Base-by-base conservation (phyloP, 345 rosid species). In the Cardamine resedifolia region DNA sequence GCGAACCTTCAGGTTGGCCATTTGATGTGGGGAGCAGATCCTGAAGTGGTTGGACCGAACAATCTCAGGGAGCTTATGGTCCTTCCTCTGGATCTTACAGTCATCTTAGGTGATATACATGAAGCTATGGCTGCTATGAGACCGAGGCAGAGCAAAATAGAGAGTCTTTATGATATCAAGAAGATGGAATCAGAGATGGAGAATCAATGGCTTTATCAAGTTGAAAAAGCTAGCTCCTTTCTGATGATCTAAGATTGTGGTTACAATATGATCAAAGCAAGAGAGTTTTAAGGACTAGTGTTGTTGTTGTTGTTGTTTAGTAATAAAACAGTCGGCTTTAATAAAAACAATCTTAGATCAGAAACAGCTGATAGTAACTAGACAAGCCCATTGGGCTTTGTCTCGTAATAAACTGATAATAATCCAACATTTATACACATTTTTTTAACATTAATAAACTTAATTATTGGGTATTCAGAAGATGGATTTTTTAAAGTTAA, bases 51-150 rank as follows among this genome's bases (percentile, higher is more conserved):
- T 31, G 71, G 75, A 57, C 81, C 81, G 7, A 68, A 38, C 49
- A 78, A 78, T 62, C 55, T 78, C 11, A 62, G 68, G 15, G 81
- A 78, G 58, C 75, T 78, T 50, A 60, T 66, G 20, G 38, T 68
- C 30, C 74, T 61, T 56, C 78, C 81, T 44, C 30, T 38, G 9
- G 77, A 77, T 33, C 20, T 9, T 38, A n/a, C 60, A 28, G 1
- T 56, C 44, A 34, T 4, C 26, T 45, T 76, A 36, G 64, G 43
- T 36, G 59, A 62, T 45, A 44, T 68, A 24, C 34, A 68, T 0
- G 64, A 69, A 61, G 70, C 64, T 33, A 45, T 75, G 34, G 64
- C 64, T 8, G 74, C 64, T 11, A 60, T 27, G 48, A 75, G 48
- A 36, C 41, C 15, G 4, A 68, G 23, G 14, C 36, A 75, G 39